phyloP scores from a whole-genome alignment of 192 early-diverging fungal species.

The Entophlyctis luteolus region DNA sequence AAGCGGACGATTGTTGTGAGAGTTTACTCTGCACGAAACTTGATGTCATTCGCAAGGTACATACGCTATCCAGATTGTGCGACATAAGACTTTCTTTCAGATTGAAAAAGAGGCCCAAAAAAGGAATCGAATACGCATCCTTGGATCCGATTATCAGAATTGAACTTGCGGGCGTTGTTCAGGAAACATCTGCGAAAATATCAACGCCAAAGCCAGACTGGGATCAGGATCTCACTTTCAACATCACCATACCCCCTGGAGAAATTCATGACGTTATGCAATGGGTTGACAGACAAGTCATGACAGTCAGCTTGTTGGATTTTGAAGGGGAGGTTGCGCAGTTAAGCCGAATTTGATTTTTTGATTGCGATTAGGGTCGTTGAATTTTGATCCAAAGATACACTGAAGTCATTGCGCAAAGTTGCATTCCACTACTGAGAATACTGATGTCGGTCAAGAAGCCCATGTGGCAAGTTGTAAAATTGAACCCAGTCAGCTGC shows the following conservation, averaged over 20 bases:
- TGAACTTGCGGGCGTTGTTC: conserved; percentile 22
- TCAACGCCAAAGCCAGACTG: conserved; percentile 23
- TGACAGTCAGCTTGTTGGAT: conserved; percentile 36
- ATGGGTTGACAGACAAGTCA: conserved; percentile 37
- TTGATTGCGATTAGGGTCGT: not conserved
- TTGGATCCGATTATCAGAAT: conserved; percentile 36
- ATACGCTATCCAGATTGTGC: not conserved
- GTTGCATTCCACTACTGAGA: conserved; percentile 33
- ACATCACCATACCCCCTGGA: conserved; percentile 42
- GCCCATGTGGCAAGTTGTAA: conserved; percentile 31
- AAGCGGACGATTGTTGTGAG: conserved; percentile 30
- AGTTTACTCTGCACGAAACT: conserved; percentile 23
- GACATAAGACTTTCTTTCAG: not conserved
- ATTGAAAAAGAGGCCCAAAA: conserved; percentile 27
- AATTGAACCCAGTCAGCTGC: conserved; percentile 23
- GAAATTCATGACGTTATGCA: conserved; percentile 41
- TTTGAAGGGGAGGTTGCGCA: not conserved
- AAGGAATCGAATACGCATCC: conserved; percentile 23
- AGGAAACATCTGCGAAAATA: conserved; percentile 31
- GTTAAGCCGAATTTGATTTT: conserved; percentile 12
- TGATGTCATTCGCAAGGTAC: conserved; percentile 5
- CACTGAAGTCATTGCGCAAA: conserved; percentile 25
- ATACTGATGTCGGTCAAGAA: conserved; percentile 32
- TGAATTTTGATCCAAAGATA: not conserved
- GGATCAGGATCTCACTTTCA: conserved; percentile 38